Conservation (phyloP, 139 green algal species). For the Closterium sp. region DNA sequence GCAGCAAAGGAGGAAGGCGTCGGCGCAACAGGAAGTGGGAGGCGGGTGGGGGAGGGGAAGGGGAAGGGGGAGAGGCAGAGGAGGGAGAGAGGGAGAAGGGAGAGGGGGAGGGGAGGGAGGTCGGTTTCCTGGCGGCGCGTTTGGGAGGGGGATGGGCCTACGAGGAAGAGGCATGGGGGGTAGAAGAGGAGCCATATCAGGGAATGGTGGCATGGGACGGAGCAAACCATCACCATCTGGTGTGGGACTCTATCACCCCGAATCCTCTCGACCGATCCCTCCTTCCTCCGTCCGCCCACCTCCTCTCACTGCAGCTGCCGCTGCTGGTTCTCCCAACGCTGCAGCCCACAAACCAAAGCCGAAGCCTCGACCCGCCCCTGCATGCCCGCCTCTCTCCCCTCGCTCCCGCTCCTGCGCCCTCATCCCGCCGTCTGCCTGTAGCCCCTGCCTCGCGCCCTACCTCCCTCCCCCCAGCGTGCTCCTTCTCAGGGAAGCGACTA, state of each 20-base stretch:
- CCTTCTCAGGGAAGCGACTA: background rate
- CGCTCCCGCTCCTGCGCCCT: background rate
- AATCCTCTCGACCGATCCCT: background rate
- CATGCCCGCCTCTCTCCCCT: background rate
- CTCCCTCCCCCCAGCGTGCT: background rate
- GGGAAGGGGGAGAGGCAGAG: background rate
- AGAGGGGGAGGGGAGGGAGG: background rate
- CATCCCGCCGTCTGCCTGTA: background rate
- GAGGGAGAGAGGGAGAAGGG: background rate
- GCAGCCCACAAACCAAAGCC: too few species aligned
- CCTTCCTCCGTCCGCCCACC: background rate
- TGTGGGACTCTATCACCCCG: background rate
- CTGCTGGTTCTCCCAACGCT: background rate
- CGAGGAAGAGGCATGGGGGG: background rate
- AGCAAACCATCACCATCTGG: background rate
- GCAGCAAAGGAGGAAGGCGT: background rate
- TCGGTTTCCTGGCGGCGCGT: background rate
- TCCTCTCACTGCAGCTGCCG: too few species aligned
- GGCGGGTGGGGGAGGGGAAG: background rate
- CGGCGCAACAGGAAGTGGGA: background rate
- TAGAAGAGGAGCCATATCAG: background rate
- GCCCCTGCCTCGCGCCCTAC: background rate
- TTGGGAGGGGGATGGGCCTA: background rate
- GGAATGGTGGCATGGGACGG: background rate
- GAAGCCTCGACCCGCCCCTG: background rate